These are phyloP conservation scores for Amanita muscaria DNA, from an alignment of 768 basidiomycete genomes.

Conservation along the genomic window DNA sequence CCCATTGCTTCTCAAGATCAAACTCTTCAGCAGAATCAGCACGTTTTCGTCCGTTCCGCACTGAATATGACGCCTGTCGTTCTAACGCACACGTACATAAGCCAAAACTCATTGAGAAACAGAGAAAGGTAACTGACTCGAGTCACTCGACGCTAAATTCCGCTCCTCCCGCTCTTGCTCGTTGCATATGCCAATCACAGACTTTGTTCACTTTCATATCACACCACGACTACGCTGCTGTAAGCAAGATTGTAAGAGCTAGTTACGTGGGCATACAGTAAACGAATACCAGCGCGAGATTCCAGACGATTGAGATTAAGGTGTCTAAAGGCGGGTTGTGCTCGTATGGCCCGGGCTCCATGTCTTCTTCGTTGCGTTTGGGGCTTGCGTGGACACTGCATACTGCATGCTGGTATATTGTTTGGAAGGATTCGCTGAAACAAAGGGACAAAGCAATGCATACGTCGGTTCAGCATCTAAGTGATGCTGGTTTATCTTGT, in stretches of 20 bases:
- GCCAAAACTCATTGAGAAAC: neutral
- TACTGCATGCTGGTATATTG: too few species aligned
- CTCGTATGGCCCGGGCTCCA: too few species aligned
- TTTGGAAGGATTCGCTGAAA: constrained; percentile 17
- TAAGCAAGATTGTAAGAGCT: too few species aligned
- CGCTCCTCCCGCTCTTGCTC: constrained; percentile 70
- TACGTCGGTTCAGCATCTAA: neutral
- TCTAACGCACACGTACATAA: constrained; percentile 27
- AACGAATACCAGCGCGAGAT: too few species aligned
- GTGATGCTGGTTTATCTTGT: neutral
- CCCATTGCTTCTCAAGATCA: constrained; percentile 70
- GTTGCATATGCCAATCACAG: constrained; percentile 88
- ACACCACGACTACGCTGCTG: constrained; percentile 73
- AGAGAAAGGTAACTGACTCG: constrained; percentile 46
- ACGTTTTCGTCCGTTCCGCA: constrained; percentile 27
- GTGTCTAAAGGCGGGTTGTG: constrained; percentile 61
- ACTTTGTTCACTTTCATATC: constrained; percentile 82
- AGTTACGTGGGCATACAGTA: constrained; percentile 47
- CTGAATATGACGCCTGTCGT: constrained; percentile 60
- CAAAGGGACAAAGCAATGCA: constrained; percentile 21
- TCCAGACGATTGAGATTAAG: constrained; percentile 69
- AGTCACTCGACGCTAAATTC: too few species aligned
- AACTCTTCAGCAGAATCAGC: constrained; percentile 49
- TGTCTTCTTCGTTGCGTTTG: too few species aligned
- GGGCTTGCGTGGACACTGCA: too few species aligned